phyloP scores from a whole-genome alignment of 441 rosid species.

The Omphalea diandra region DNA sequence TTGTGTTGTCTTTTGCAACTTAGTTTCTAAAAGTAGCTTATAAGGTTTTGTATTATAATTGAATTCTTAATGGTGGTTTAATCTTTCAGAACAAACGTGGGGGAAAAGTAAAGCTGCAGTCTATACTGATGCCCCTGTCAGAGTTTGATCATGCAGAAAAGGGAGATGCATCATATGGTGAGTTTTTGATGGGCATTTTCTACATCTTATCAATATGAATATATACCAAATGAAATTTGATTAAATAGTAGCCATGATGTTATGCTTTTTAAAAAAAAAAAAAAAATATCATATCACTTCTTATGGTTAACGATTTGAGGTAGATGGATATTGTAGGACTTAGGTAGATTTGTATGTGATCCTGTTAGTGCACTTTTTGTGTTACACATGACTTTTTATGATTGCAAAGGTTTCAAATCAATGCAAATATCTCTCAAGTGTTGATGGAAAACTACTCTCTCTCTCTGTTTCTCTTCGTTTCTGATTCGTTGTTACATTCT shows the following conservation, averaged over 20 bases:
- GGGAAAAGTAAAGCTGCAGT: conserved; percentile 83
- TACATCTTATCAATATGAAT: background rate
- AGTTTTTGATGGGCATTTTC: conserved; percentile 19
- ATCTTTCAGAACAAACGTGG: conserved; percentile 71
- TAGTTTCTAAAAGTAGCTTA: background rate
- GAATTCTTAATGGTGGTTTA: conserved; percentile 2
- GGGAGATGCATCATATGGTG: conserved; percentile 94
- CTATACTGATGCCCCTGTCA: conserved; percentile 61
- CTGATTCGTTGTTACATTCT: too few species aligned
- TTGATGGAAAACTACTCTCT: background rate
- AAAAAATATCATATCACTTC: too few species aligned
- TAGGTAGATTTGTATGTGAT: background rate
- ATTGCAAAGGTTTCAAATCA: background rate
- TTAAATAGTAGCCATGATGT: background rate
- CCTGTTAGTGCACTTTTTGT: too few species aligned
- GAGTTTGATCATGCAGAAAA: conserved; percentile 86
- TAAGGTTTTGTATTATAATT: background rate
- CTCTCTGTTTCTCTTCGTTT: background rate
- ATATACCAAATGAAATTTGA: background rate
- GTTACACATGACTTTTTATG: too few species aligned
- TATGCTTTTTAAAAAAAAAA: too few species aligned
- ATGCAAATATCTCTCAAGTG: background rate
- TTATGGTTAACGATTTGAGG: background rate
- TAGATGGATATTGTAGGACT: background rate
- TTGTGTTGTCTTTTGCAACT: background rate